Conservation (phyloP, 2,329 filamentous ascomycete genomes). For the Anisogramma anomala region DNA sequence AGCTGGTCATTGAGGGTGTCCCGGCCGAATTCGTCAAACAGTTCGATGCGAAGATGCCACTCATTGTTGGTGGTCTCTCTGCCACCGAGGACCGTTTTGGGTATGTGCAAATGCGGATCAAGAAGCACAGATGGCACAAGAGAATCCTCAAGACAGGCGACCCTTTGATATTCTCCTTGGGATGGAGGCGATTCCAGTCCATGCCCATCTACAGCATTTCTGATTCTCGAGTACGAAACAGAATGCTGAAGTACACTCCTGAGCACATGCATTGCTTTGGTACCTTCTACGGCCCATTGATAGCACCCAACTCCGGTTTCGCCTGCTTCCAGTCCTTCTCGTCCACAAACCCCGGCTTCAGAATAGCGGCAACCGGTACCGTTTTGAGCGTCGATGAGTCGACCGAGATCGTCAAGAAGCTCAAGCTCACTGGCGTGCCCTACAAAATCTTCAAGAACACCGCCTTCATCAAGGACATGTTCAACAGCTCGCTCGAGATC, state of each 20-base stretch:
- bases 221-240: conserved; percentile 83
- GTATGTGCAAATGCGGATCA: conserved; percentile 90
- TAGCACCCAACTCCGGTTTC: conserved; percentile 92
- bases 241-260: conserved; percentile 97
- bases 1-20: conserved; percentile 78
- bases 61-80: conserved; percentile 84
- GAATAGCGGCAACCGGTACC: conserved; percentile 87
- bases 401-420: conserved; percentile 97
- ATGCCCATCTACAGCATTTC: conserved; percentile 90
- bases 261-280: conserved; percentile 99
- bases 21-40: conserved; percentile 78
- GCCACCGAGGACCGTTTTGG: conserved; percentile 93
- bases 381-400: conserved; percentile 90
- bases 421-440: conserved; percentile 85
- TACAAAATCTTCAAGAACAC: conserved; percentile 99
- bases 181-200: conserved; percentile 91
- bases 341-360: conserved; percentile 75
- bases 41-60: conserved; percentile 71
- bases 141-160: conserved; percentile 98
- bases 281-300: conserved; percentile 88
- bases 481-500: conserved; percentile 82
- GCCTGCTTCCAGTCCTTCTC: conserved; percentile 86
- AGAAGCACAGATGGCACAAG: conserved; percentile 97
- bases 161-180: conserved; percentile 90
- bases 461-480: conserved; percentile 98